Base-by-base conservation (phyloP, 768 basidiomycete species). In the Gloeopeniophorella convolvens region DNA sequence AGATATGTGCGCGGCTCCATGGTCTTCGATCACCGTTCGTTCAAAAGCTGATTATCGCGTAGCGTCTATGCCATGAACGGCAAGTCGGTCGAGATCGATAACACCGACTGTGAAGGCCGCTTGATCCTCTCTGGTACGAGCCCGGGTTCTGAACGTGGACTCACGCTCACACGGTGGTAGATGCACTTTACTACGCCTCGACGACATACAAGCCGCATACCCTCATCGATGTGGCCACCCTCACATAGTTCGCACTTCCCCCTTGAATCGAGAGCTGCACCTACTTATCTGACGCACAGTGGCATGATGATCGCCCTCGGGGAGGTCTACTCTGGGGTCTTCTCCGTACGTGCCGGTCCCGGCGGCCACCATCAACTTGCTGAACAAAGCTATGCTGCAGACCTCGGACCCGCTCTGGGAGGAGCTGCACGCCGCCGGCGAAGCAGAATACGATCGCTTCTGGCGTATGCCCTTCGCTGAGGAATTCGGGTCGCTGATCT, bases 381-480 rank as follows among this genome's bases (percentile, higher is more conserved):
- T 39, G 20, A 28, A 13, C 16, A 33, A 8, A 5, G 43, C 35
- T 37, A 18, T 16, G 3, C 34, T 9, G 20, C 49, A 87, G 85
- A 82, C 78, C 13, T 86, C 86, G 3, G 83, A 89, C 55, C 66
- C 72, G 20, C 80, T 94, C 16, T 93, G 88, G 87, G 60, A 75
- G 31, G 70, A 77, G 46, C 75, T 94, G 10, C 70, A 79, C 54
- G 70, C 63, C 2, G 89, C 90, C 2, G 89, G 87, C 10, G 78
- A 82, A 68, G 66, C 68, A 12, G 86, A 89, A 60, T 77, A 85
- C 60, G 89, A 91, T 66, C 80, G 82, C 46, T 83, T 94, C 74
- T 93, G 90, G 90, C 79, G 90, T 23, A 80, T 93, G 82, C 90
- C 90, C 9, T 77, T 94, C 45, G 83, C 88, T 58, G 87, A 89